Conservation (phyloP, 371 early-diverging fungal genomes). For the Apophysomyces elegans region DNA sequence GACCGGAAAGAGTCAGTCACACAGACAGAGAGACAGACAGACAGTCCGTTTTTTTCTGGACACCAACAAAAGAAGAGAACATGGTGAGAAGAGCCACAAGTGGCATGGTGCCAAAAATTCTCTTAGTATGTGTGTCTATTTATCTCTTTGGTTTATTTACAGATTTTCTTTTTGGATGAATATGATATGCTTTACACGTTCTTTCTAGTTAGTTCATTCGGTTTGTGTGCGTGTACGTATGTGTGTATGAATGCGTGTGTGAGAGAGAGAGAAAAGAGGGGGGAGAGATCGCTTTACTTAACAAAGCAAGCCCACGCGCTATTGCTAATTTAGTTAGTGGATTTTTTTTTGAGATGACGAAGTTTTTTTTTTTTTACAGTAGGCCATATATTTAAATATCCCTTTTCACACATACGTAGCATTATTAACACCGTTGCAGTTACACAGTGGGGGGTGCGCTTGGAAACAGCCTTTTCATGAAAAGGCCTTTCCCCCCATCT, state of each 20-base stretch:
- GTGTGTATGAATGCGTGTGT: too few relatives aligned
- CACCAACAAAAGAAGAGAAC: not conserved
- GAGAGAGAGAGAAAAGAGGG: not conserved
- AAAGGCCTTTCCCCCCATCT: conserved; percentile 5
- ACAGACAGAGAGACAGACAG: too few relatives aligned
- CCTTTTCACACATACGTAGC: too few relatives aligned
- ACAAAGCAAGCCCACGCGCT: conserved; percentile 6
- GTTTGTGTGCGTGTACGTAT: too few relatives aligned
- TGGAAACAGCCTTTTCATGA: conserved; percentile 4
- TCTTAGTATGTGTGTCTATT: conserved; percentile 7
- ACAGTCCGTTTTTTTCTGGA: too few relatives aligned
- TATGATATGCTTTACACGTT: too few relatives aligned
- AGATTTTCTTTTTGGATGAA: not conserved
- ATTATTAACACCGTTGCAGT: not conserved
- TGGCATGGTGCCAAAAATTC: conserved; percentile 11
- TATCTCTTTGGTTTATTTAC: not conserved
- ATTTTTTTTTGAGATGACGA: conserved; percentile 6
- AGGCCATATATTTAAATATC: not conserved
- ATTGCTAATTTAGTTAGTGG: not conserved
- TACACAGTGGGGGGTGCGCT: conserved; percentile 6
- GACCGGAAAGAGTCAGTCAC: too few relatives aligned
- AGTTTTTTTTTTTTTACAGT: conserved; percentile 3
- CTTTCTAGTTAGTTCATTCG: too few relatives aligned
- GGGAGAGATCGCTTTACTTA: conserved; percentile 2
- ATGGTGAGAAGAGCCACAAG: not conserved